Evolutionary conservation across 257 asterid species (phyloP), one percentile per base, ranked within the genome.

Genomic region (Solanum bulbocastanum): DNA sequence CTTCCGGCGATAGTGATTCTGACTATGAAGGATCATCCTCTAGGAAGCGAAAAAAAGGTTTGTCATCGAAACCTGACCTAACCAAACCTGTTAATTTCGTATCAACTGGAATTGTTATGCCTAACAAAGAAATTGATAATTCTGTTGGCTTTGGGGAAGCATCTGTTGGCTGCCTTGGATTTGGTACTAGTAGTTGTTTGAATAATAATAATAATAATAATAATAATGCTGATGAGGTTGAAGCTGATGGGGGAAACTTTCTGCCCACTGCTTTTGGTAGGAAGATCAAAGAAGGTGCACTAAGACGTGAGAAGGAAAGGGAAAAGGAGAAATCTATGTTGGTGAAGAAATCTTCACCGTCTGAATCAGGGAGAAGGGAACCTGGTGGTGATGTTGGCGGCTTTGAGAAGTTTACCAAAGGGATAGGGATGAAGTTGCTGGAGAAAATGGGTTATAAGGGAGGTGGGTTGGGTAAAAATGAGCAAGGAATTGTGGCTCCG

Each of bases 371-470:
- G 32, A 92, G 87, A 88, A 92, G 88, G 75, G 97, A 92, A 56
- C 56, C 71, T 10, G 92, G 92, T 68, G 89, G 93, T 1, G 91
- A 92, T 56, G 95, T 95, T 52, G 98, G 98, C 88, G 32, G 87
- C 9, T 95, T 96, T 85, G 98, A 95, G 90, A 92, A 92, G 93
- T 92, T 94, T 86, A 94, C 98, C 15, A 94, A 92, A 85, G 98
- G 99, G 37, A 93, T 94, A 87, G 98, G 98, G 82, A 7, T 76
- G 95, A 94, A 90, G 90, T 88, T 97, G 93, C 93, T 97, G 60
- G 96, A 90, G 91, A 95, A 92, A 93, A 97, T 95, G 98, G 99
- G 99, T 25, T 95, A 95, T 86, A 93, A 87, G 90, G 99, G 98
- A 88, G 99, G 98, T 33, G 98, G 98, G 40, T 96, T 97, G 88